Conservation (phyloP, 176 grass and related monocot species). For the Oryza coarctata region DNA sequence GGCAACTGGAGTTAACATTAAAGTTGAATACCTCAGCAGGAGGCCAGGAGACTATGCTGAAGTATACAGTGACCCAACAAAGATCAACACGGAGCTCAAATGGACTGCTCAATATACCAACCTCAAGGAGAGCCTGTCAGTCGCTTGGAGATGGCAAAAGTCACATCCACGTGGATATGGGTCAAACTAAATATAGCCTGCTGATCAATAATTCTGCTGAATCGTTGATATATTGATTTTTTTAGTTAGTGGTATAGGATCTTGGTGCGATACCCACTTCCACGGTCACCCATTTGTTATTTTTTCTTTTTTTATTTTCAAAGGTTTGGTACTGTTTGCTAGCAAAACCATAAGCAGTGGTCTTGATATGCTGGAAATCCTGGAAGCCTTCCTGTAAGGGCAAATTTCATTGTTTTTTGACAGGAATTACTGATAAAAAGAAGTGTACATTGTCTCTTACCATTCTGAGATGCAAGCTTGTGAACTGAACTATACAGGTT, state of each 20-base stretch:
- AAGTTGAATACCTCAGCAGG: conserved; percentile 66
- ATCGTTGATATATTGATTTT: conserved; percentile 44
- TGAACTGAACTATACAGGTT: neutral
- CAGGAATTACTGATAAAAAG: conserved; percentile 35
- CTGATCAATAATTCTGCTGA: conserved; percentile 34
- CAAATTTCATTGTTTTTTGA: conserved; percentile 36
- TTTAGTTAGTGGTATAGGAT: conserved; percentile 49
- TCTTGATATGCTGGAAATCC: conserved; percentile 43
- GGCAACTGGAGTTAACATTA: conserved; percentile 69
- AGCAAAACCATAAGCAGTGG: conserved; percentile 27
- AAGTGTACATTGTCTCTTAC: conserved; percentile 52
- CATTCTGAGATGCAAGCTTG: neutral
- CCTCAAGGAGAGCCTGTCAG: conserved; percentile 59
- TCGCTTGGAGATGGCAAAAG: conserved; percentile 85
- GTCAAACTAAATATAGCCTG: conserved; percentile 30
- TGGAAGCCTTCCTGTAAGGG: conserved; percentile 36
- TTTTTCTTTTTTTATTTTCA: conserved; percentile 21
- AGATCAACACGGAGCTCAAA: conserved; percentile 72
- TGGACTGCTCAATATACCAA: conserved; percentile 68
- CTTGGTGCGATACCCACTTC: conserved; percentile 29
- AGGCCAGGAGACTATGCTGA: conserved; percentile 83
- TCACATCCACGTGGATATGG: conserved; percentile 57
- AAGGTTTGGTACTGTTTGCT: conserved; percentile 36
- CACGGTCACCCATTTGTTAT: conserved; percentile 9
- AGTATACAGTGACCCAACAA: conserved; percentile 77